phyloP scores from a whole-genome alignment of 106 monocot genomes.

The Phalaenopsis aphrodite region DNA sequence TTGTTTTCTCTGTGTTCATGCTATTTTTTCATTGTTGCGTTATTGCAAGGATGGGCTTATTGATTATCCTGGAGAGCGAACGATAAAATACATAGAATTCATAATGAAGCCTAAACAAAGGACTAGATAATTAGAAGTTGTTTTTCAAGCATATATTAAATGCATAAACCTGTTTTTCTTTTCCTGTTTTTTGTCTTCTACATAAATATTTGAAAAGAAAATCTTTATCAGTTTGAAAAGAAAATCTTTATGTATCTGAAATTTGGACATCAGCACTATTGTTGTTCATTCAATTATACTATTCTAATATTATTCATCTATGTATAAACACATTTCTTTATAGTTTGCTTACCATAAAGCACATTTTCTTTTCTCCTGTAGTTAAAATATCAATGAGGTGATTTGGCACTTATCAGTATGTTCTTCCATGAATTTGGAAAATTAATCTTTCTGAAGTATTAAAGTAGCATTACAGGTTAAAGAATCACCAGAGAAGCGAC shows the following conservation, averaged over 20 bases:
- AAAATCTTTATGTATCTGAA: neutral
- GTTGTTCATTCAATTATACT: neutral
- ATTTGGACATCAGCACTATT: neutral
- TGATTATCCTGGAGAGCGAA: too few species aligned
- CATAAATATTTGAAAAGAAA: too few species aligned
- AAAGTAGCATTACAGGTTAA: constrained; percentile 31
- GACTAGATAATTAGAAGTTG: too few species aligned
- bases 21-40: too few species aligned
- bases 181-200: too few species aligned
- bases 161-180: too few species aligned
- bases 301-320: too few species aligned
- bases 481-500: constrained; percentile 57
- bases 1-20: too few species aligned
- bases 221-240: neutral
- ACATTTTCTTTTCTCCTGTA: neutral
- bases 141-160: too few species aligned
- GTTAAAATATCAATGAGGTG: neutral
- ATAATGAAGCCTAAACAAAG: too few species aligned
- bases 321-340: neutral
- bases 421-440: neutral
- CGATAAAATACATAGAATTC: too few species aligned
- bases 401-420: neutral
- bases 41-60: too few species aligned
- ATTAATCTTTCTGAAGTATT: neutral
- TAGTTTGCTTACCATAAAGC: neutral